These are phyloP conservation scores for Helminthosporium solani DNA, from an alignment of 2,329 filamentous ascomycete species.

Conservation along the genomic window DNA sequence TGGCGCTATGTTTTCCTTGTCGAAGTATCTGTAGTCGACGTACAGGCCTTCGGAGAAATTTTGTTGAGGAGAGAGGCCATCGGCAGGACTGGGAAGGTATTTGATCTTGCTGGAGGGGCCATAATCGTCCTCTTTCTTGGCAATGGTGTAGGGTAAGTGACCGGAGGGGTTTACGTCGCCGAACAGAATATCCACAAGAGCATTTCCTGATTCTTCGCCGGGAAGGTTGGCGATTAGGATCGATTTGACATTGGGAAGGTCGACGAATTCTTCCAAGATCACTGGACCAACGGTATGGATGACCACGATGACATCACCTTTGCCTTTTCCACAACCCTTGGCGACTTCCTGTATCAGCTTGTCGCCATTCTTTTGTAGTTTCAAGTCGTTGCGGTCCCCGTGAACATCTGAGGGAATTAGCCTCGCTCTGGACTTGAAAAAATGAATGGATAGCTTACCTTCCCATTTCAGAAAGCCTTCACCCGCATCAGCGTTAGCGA, in stretches of 20 bases:
- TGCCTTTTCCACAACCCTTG: conserved; percentile 61
- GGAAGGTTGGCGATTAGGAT: conserved; percentile 78
- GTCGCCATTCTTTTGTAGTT: conserved; percentile 76
- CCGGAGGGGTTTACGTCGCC: conserved; percentile 46
- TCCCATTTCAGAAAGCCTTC: conserved; percentile 65
- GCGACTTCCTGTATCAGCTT: conserved; percentile 72
- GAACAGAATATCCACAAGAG: conserved; percentile 44
- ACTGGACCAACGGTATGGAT: conserved; percentile 84
- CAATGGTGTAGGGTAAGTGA: conserved; percentile 56
- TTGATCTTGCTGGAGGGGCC: conserved; percentile 70
- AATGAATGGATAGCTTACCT: conserved; percentile 39
- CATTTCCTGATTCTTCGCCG: conserved; percentile 53
- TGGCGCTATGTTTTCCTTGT: conserved; percentile 71
- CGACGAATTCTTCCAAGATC: conserved; percentile 76
- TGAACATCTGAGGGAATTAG: conserved; percentile 49
- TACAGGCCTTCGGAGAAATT: conserved; percentile 81
- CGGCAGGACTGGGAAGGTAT: conserved; percentile 60
- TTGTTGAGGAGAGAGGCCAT: conserved; percentile 70
- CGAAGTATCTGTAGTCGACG: conserved; percentile 88
- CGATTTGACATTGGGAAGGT: conserved; percentile 73
- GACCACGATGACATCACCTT: conserved; percentile 74
- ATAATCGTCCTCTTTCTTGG: conserved; percentile 71
- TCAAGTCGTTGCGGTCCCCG: conserved; percentile 77
- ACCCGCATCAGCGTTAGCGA: conserved; percentile 79
- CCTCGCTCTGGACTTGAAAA: neutral